phyloP scores from a whole-genome alignment of 2,329 filamentous ascomycete genomes.

The Penicillium sp. region DNA sequence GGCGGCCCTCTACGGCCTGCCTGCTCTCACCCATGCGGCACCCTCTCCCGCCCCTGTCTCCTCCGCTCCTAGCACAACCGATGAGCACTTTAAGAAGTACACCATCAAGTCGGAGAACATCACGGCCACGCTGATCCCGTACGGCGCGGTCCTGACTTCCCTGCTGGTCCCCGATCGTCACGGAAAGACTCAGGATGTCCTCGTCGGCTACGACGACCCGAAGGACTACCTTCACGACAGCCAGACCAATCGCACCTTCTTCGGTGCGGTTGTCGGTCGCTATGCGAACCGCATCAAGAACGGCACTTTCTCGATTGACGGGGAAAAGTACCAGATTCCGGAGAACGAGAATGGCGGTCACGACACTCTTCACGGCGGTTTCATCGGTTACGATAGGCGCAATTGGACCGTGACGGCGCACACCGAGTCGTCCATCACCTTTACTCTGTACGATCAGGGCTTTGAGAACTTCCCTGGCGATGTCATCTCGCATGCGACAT shows the following conservation, averaged over 20 bases:
- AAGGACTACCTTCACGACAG: slow-evolving; percentile 41
- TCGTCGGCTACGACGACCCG: slow-evolving; percentile 47
- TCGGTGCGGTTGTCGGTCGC: slow-evolving; percentile 45
- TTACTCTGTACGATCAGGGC: slow-evolving; percentile 40
- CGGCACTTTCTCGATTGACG: slow-evolving; percentile 49
- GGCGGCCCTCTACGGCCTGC: slow-evolving; percentile 29
- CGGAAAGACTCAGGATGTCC: slow-evolving; percentile 45
- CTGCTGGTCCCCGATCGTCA: slow-evolving; percentile 47
- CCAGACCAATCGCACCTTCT: slow-evolving; percentile 44
- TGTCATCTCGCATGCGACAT: slow-evolving; percentile 43
- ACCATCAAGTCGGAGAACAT: slow-evolving; percentile 44
- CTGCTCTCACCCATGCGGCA: slow-evolving; percentile 21
- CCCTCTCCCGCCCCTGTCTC: slow-evolving; percentile 12
- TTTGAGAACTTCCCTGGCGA: slow-evolving; percentile 44
- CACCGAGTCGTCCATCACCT: slow-evolving; percentile 40
- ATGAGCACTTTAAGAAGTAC: slow-evolving; percentile 38
- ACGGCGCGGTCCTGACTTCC: slow-evolving; percentile 44
- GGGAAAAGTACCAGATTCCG: slow-evolving; percentile 43
- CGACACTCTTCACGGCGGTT: slow-evolving; percentile 49
- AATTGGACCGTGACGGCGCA: slow-evolving; percentile 46
- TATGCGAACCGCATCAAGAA: slow-evolving; percentile 54
- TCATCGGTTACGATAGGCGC: slow-evolving; percentile 43
- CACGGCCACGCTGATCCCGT: slow-evolving; percentile 44
- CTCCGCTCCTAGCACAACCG: slow-evolving; percentile 5
- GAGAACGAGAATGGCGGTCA: slow-evolving; percentile 47